Base-by-base conservation (phyloP, 768 basidiomycete genomes). In the Hemileccinum impolitum region DNA sequence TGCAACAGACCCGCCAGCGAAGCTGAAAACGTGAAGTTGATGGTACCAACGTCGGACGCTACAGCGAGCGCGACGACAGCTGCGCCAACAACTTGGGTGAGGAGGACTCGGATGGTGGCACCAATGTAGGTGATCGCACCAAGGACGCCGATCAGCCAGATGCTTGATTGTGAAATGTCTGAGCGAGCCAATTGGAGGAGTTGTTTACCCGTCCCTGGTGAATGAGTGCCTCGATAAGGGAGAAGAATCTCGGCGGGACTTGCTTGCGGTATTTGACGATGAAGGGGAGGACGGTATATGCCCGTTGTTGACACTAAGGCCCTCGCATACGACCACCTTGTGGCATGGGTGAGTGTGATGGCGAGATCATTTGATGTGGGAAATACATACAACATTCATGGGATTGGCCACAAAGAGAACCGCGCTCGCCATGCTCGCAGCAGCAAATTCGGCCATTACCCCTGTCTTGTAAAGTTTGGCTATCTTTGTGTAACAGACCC, bases 111-210 rank as follows among this genome's bases (percentile, higher is more conserved):
- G n/a, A 97, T 94, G 5, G 90, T 92, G 3, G 89, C 87, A 31
- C 91, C 91, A 47, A 94, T 94, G 69, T 94, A 94, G 6, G 92
- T 94, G 0, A 92, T 91, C 15, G 86, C 84, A 4, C 85, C 79
- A 32, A 90, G 68, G 19, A 85, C 71, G 32, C 87, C 87, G 60
- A 91, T 76, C 45, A 88, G 57, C 78, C 81, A 86, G 30, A 87
- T 73, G 6, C 72, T 41, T 77, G 54, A 0, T 69, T 57, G 1
- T 49, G 44, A 0, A 74, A 74, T 14, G 68, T 83, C 60, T 57
- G 72, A 45, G 72, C 62, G 31, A 85, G 73, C 88, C 90, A 90
- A 3, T 57, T 56, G 0, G 83, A 85, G 61, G 94, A 95, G 19
- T 94, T 75, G 12, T 81, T 75, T 9, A 95, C 90, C 93, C 94